Conservation (phyloP, 306 rosid genomes). For the Albizia julibrissin region DNA sequence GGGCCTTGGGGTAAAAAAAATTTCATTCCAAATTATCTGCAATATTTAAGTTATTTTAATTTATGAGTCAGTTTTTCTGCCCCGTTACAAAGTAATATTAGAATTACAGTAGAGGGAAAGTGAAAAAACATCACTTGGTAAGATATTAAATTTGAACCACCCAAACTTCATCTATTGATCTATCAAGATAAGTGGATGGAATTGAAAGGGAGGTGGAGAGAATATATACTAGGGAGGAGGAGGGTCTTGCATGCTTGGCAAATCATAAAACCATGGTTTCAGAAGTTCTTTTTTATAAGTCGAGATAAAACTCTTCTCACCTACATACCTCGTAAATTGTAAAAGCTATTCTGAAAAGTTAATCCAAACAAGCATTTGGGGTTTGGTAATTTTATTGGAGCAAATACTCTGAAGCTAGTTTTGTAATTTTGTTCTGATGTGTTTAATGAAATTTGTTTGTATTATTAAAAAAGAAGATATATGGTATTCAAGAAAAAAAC, state of each 20-base stretch:
- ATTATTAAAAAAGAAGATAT: background rate
- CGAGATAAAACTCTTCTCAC: too few species aligned
- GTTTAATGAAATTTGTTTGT: background rate
- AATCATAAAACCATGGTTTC: too few species aligned
- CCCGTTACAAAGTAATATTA: background rate
- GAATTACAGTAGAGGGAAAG: background rate
- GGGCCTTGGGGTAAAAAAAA: background rate
- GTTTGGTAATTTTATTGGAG: background rate
- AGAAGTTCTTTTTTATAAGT: too few species aligned
- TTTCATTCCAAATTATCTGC: background rate
- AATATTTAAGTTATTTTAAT: background rate
- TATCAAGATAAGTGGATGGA: background rate
- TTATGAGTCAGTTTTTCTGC: background rate
- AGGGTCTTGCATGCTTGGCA: background rate
- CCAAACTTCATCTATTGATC: background rate
- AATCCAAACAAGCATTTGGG: fast-evolving
- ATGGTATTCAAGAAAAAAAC: background rate
- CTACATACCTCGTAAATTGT: fast-evolving
- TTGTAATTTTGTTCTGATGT: background rate
- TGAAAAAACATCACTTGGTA: background rate
- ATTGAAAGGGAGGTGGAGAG: background rate
- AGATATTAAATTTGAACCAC: background rate
- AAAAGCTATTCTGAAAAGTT: too few species aligned
- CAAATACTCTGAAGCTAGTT: background rate
- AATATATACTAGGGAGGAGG: background rate